These are phyloP conservation scores for Boletus fagicola DNA, from an alignment of 768 basidiomycete genomes.

Conservation along the genomic window DNA sequence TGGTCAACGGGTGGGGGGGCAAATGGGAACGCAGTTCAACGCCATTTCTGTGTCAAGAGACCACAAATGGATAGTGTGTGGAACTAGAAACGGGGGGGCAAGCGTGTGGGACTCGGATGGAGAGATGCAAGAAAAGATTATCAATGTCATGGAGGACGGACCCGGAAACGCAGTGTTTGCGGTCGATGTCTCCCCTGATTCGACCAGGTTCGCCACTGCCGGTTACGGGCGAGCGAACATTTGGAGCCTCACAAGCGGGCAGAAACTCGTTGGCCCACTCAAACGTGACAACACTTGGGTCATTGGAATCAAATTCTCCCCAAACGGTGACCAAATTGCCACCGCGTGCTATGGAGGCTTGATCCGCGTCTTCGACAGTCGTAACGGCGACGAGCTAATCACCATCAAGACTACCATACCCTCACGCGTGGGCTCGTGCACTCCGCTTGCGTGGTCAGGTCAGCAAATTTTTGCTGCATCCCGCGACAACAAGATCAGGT, in stretches of 20 bases:
- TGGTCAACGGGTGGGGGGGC: neutral
- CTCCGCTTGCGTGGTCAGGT: neutral
- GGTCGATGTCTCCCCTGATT: neutral
- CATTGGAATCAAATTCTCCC: neutral
- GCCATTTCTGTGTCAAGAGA: neutral
- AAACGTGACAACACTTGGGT: neutral
- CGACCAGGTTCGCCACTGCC: neutral
- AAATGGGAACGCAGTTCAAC: fast-evolving
- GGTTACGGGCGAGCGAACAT: neutral
- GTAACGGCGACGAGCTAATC: neutral
- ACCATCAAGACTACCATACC: neutral
- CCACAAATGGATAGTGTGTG: neutral
- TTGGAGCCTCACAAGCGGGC: neutral
- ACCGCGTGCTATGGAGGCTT: fast-evolving
- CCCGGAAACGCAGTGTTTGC: too few species aligned
- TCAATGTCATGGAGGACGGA: neutral
- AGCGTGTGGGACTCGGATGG: neutral
- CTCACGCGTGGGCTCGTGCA: neutral
- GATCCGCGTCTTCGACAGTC: neutral
- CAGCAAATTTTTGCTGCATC: neutral
- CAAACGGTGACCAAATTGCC: neutral
- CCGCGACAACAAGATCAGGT: neutral
- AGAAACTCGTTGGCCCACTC: neutral
- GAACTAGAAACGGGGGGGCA: neutral
- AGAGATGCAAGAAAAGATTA: neutral